These are phyloP conservation scores for Pyronema omphalodes DNA, from an alignment of 495 filamentous ascomycete genomes.

Conservation along the genomic window DNA sequence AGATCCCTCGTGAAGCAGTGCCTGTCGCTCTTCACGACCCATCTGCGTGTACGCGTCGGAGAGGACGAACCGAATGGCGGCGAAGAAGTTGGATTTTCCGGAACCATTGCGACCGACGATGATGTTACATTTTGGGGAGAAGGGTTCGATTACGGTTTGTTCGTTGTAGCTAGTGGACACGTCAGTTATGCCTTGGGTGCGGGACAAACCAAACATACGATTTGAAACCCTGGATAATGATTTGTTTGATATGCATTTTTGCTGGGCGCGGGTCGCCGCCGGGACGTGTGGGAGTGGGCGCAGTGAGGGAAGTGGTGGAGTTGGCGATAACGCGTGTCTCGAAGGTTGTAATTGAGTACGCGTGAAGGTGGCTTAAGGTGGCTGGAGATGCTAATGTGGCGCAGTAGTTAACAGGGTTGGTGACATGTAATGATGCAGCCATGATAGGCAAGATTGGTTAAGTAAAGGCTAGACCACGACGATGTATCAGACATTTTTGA, in stretches of 20 bases:
- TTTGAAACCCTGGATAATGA: constrained; percentile 99
- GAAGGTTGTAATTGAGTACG: too few species aligned
- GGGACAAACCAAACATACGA: constrained; percentile 39
- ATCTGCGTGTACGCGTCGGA: constrained; percentile 96
- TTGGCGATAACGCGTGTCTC: too few species aligned
- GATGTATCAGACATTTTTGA: too few species aligned
- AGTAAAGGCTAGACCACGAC: too few species aligned
- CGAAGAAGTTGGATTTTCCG: constrained; percentile 99
- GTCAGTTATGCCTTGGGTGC: constrained; percentile 6
- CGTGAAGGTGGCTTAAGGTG: too few species aligned
- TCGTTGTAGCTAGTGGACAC: constrained; percentile 70
- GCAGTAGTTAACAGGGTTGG: too few species aligned
- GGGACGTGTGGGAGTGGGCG: background rate
- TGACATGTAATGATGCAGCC: too few species aligned
- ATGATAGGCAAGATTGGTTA: too few species aligned
- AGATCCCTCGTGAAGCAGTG: constrained; percentile 87
- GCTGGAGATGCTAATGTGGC: too few species aligned
- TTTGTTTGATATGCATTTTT: constrained; percentile 93
- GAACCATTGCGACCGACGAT: constrained; percentile 98
- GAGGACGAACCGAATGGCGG: constrained; percentile 93
- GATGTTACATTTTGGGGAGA: constrained; percentile 94
- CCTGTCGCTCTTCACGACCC: constrained; percentile 87
- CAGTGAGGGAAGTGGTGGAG: background rate
- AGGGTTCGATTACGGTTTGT: constrained; percentile 94
- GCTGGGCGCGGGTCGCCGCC: constrained; percentile 1